Evolutionary conservation across 2,329 filamentous ascomycete genomes (phyloP), one percentile per base, ranked within the genome.

Genomic region (Alternaria sp.): DNA sequence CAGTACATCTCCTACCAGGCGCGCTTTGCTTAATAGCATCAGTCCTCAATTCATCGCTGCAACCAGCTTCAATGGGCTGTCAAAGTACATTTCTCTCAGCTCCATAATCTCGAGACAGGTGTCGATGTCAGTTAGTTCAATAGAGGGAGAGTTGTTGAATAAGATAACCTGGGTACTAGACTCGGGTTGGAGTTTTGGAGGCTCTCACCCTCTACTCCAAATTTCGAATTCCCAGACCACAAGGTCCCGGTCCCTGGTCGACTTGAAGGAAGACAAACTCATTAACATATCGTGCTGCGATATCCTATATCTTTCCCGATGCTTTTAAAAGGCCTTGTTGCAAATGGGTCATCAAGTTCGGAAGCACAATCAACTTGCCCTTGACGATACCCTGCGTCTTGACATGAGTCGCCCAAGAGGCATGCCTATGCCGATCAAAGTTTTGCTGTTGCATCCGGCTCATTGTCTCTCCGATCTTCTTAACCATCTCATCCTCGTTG

Each of bases 391-490:
- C 66, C 29, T 66, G 62, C 17, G 62, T 66, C 21, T 34, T 48
- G 29, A 78, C 63, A 52, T 78, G 72, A 7, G 73, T 78, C 33
- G 75, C 76, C n/a, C 76, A 74, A 33, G 76, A 69, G 41, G 69
- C 75, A 61, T 77, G 76, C 40, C 70, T 69, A 59, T 78, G 72
- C 56, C 75, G 73, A 53, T 78, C 74, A 69, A 78, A 77, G 44
- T 78, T 77, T 67, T 77, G 77, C 70, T 78, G 76, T 59, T 79
- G 75, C 65, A 78, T 74, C 50, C 74, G 74, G 52, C 74, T 73
- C 54, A 77, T 77, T 11, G 75, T 74, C 45, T 70, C 71, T 42
- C 74, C 67, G 42, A 79, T 78, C 61, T 72, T 72, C 62, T 65
- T 42, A 57, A 58, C 72, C 58, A 66, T 77, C 65, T 77, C 70